Evolutionary conservation across 2,329 filamentous ascomycete genomes (phyloP), one percentile per base, ranked within the genome.

Genomic region (Ceratocystis lukuohia): DNA sequence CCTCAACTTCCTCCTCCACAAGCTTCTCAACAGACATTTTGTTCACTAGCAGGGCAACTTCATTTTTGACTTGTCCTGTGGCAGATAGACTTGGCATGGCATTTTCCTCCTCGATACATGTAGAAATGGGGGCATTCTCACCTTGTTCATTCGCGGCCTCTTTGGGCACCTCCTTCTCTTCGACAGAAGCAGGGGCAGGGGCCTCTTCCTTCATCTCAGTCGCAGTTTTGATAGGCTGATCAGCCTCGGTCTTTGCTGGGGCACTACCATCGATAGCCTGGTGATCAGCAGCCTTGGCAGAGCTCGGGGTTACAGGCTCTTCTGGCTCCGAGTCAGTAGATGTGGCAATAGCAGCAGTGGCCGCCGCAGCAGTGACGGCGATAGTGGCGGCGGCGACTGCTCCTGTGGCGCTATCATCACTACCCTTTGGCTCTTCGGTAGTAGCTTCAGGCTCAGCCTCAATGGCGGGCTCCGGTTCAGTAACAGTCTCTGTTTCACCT

Each of bases 1-100:
- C 22, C 41, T 41, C 44, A 46, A 37, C 25, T 45, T 68, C 62
- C 46, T 68, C 56, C 5, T 59, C 59, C 17, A 57, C 37, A 57
- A 37, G 33, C 48, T 65, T 50, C 25, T 56, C 48, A 33, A 45
- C 63, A 45, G 61, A 62, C 61, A 46, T 44, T 46, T 46, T n/a
- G 61, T 62, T 62, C 61, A 62, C 61, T 62, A 62, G 61, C 41
- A 62, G 56, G 56, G 56, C 56, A 59, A 20, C 15, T 33, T 59
- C 56, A 37, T 37, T 37, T 59, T 59, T 30, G 3, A 59, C 22
- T 25, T 59, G 15, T 30, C 20, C 56, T 15, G 17, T 5, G 15
- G 56, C 56, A 59, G 28, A 59, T 59, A n/a, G 56, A 59, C 56
- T 59, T 59, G 56, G 30, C 56, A 59, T 59, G 56, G 56, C 56